phyloP scores from a whole-genome alignment of 2,329 filamentous ascomycete species.

The Fusarium xyrophilum region DNA sequence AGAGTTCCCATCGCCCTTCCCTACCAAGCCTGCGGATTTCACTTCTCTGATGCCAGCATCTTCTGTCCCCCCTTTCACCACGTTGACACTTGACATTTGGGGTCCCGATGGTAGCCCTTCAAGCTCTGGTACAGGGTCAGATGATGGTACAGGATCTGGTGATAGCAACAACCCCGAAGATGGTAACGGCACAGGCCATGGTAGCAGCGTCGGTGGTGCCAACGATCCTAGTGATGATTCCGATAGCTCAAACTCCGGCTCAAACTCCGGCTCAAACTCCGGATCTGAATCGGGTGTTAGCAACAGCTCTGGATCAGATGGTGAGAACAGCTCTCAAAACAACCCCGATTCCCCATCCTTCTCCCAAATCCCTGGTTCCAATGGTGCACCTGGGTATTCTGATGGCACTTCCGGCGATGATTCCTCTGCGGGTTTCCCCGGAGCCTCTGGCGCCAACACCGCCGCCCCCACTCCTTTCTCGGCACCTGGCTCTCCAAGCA shows the following conservation, averaged over 20 bases:
- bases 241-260: not conserved
- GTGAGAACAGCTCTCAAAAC: slow-evolving; percentile 12
- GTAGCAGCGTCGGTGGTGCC: not conserved
- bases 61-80: slow-evolving; percentile 45
- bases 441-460: slow-evolving; percentile 19
- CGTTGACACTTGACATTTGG: slow-evolving; percentile 48
- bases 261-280: not conserved
- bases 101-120: slow-evolving; percentile 25
- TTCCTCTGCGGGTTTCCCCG: slow-evolving; percentile 24
- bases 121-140: slow-evolving; percentile 8
- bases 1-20: slow-evolving; percentile 38
- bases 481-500: slow-evolving; percentile 9
- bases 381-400: slow-evolving; percentile 37
- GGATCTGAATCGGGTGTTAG: not conserved
- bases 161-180: slow-evolving; percentile 11
- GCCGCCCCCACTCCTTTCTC: slow-evolving; percentile 24
- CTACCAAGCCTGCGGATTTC: slow-evolving; percentile 38
- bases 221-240: not conserved
- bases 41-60: slow-evolving; percentile 19
- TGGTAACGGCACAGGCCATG: slow-evolving; percentile 15
- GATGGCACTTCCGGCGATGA: slow-evolving; percentile 23
- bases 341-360: slow-evolving; percentile 5
- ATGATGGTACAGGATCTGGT: slow-evolving; percentile 4
- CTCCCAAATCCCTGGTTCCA: slow-evolving; percentile 21
- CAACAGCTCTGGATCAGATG: slow-evolving; percentile 6